Evolutionary conservation across 2,329 filamentous ascomycete genomes (phyloP).

Genomic region (Tympanopsis confertula): DNA sequence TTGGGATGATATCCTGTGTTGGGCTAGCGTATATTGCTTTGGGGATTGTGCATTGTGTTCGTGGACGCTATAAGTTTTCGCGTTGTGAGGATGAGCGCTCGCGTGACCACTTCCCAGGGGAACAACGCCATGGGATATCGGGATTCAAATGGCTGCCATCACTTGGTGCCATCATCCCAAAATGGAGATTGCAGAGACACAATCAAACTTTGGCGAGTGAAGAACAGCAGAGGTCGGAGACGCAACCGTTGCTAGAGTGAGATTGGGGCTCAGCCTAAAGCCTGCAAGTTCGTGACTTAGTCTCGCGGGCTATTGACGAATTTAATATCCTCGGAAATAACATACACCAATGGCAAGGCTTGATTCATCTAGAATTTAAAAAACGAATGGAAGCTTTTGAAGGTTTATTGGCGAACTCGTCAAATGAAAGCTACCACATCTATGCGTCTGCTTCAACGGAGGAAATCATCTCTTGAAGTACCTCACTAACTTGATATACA

Average conservation of each 20-base stretch:
- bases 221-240: neutral
- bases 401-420: too few relatives aligned
- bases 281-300: neutral
- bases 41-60: neutral
- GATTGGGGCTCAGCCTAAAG: neutral
- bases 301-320: neutral
- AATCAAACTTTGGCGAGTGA: neutral
- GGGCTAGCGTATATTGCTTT: neutral
- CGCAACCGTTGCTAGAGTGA: neutral
- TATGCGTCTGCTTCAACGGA: too few relatives aligned
- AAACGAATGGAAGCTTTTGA: too few relatives aligned
- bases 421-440: too few relatives aligned
- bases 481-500: constrained; percentile 10
- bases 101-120: neutral
- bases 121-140: neutral
- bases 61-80: neutral
- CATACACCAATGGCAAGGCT: neutral
- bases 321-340: neutral
- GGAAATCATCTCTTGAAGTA: constrained; percentile 6
- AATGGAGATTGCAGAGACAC: neutral
- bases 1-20: neutral
- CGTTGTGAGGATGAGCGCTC: neutral
- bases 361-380: neutral
- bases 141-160: neutral
- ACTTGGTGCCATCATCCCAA: neutral